These are phyloP conservation scores for Coelastrella sp. DNA, from an alignment of 139 green algal genomes.

Conservation along the genomic window DNA sequence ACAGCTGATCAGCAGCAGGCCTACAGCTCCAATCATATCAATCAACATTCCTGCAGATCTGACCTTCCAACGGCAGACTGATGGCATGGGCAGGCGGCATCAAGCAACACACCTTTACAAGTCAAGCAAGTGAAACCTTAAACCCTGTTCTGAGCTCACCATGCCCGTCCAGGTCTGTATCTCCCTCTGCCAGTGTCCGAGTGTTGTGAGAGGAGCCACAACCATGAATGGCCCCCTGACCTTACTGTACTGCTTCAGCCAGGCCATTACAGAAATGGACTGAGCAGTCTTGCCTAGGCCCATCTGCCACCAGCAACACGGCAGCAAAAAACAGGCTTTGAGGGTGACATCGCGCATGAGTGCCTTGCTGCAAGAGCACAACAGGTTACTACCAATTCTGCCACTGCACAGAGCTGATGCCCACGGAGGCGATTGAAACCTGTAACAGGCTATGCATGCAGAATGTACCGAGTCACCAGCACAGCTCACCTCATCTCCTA, in stretches of 20 bases:
- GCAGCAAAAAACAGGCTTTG: background rate
- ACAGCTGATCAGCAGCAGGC: background rate
- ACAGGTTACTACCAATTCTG: too few relatives aligned
- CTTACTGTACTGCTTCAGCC: conserved; percentile 66
- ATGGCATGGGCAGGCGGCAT: background rate
- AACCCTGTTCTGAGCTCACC: conserved; percentile 49
- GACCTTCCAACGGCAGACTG: background rate
- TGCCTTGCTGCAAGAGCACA: background rate
- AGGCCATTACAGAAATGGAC: conserved; percentile 81
- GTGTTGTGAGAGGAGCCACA: conserved; percentile 92
- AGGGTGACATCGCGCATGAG: background rate
- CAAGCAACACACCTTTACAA: background rate
- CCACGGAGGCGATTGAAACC: too few relatives aligned
- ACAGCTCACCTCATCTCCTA: conserved; percentile 88
- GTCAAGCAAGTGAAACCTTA: background rate
- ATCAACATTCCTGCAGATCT: too few relatives aligned
- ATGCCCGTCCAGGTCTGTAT: conserved; percentile 92
- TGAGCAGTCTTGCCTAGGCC: conserved; percentile 94
- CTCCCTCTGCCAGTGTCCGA: conserved; percentile 95
- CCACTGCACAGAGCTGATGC: too few relatives aligned
- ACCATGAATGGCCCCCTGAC: conserved; percentile 88
- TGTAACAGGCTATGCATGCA: background rate
- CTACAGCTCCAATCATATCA: too few relatives aligned
- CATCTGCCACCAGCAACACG: conserved; percentile 74
- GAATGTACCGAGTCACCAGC: background rate